phyloP scores from a whole-genome alignment of 495 filamentous ascomycete genomes.

The Paragyromitra xinjiangensis region DNA sequence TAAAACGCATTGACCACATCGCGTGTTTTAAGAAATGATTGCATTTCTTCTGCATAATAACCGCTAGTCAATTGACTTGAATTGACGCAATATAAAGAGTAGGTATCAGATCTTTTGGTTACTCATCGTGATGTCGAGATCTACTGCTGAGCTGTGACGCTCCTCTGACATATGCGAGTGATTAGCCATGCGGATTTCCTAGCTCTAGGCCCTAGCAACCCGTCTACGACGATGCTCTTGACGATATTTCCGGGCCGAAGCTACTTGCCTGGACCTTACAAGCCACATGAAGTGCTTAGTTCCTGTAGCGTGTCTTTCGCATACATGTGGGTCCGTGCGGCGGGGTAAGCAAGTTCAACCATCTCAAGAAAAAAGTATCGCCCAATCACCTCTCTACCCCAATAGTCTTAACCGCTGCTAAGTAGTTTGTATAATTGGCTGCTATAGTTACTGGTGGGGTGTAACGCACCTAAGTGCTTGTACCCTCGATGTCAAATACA shows the following conservation, averaged over 20 bases:
- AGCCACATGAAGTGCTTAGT: too few species aligned
- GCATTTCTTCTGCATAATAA: background rate
- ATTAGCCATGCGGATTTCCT: constrained; percentile 4
- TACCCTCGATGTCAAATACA: background rate
- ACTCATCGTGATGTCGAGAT: background rate
- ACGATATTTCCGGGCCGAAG: constrained; percentile 6
- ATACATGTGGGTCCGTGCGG: constrained; percentile 1
- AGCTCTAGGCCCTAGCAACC: too few species aligned
- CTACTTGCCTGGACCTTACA: background rate
- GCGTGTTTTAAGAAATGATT: background rate
- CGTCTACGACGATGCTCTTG: background rate
- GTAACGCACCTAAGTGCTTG: background rate
- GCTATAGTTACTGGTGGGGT: background rate
- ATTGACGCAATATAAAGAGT: background rate
- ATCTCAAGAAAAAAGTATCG: background rate
- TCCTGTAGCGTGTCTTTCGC: background rate
- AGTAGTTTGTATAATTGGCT: background rate
- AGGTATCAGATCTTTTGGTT: background rate
- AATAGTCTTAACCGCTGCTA: background rate
- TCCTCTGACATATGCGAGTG: constrained; percentile 9
- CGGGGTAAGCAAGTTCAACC: constrained; percentile 13
- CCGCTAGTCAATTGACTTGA: background rate
- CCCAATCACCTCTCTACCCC: background rate
- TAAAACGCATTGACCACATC: constrained; percentile 11
- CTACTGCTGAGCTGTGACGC: background rate